Conservation (phyloP, 2,329 filamentous ascomycete species). For the Acrocalymma vagum region DNA sequence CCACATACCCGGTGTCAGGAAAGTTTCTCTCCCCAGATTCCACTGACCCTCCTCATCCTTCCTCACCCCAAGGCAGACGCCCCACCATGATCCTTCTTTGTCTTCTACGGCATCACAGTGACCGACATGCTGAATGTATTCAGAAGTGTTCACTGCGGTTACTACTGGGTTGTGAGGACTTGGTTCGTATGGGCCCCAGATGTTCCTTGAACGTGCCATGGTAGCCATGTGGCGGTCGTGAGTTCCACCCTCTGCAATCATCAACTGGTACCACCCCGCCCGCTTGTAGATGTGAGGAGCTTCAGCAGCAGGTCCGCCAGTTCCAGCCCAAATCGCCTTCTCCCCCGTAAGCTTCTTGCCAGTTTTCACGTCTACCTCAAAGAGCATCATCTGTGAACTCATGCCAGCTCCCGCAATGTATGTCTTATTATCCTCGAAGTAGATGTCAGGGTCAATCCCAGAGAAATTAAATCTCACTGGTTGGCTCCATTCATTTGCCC, state of each 20-base stretch:
- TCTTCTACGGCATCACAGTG: slow-evolving; percentile 23
- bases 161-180: slow-evolving; percentile 18
- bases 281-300: slow-evolving; percentile 46
- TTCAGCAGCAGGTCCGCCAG: slow-evolving; percentile 36
- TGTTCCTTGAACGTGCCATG: slow-evolving; percentile 19
- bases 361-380: slow-evolving; percentile 36
- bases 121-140: slow-evolving; percentile 21
- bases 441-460: slow-evolving; percentile 25
- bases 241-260: slow-evolving; percentile 42
- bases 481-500: slow-evolving; percentile 16
- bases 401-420: slow-evolving; percentile 19
- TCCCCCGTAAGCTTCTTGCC: slow-evolving; percentile 24
- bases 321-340: slow-evolving; percentile 41
- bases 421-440: slow-evolving; percentile 21
- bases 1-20: slow-evolving; percentile 15
- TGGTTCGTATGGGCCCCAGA: slow-evolving; percentile 19
- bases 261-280: slow-evolving; percentile 42
- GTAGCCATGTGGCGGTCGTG: slow-evolving; percentile 22
- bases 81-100: slow-evolving; percentile 20
- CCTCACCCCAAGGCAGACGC: slow-evolving; percentile 18
- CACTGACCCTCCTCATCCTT: slow-evolving; percentile 8
- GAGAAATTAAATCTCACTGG: slow-evolving; percentile 18
- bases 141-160: slow-evolving; percentile 13
- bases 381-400: slow-evolving; percentile 24
- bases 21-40: slow-evolving; percentile 20